A percentile compares a stretch with the other conserved stretches of the same genome.
Evolutionary conservation across 2,329 filamentous ascomycete species (phyloP).

Genomic region (Xylaria sp.): DNA sequence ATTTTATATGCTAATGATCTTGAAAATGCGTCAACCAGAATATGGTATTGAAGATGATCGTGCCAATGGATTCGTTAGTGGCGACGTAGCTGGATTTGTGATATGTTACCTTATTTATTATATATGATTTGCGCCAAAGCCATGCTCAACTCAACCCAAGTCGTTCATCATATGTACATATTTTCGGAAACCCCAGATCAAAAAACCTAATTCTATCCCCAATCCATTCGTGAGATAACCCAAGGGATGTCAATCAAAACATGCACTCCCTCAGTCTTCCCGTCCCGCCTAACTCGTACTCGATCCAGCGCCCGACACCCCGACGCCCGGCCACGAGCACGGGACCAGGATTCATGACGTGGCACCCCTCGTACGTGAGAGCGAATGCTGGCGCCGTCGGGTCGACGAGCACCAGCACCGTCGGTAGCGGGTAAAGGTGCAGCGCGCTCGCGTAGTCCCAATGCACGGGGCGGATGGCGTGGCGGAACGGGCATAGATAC

Average conservation of each 20-base stretch:
- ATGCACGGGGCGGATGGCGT: slow-evolving; percentile 80
- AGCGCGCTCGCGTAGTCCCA: slow-evolving; percentile 86
- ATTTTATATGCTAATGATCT: neutral
- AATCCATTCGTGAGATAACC: neutral
- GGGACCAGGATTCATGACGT: slow-evolving; percentile 91
- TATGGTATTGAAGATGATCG: neutral
- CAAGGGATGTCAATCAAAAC: slow-evolving; percentile 53
- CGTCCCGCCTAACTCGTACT: slow-evolving; percentile 77
- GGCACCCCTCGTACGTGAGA: slow-evolving; percentile 92
- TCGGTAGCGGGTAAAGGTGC: slow-evolving; percentile 88
- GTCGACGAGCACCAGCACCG: slow-evolving; percentile 84
- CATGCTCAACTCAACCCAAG: slow-evolving; percentile 14
- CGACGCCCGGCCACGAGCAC: slow-evolving; percentile 76
- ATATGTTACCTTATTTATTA: slow-evolving; percentile 5
- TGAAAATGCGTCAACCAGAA: neutral
- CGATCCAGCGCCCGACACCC: slow-evolving; percentile 82
- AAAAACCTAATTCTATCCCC: neutral
- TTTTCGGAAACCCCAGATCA: slow-evolving; percentile 2
- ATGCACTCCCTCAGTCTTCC: slow-evolving; percentile 72
- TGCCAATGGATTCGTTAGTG: neutral
- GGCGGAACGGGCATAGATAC: slow-evolving; percentile 85
- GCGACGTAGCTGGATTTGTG: neutral
- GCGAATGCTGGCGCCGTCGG: slow-evolving; percentile 83
- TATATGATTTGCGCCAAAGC: slow-evolving; percentile 13
- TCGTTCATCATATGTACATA: slow-evolving; percentile 19